Base-by-base conservation (phyloP, 106 monocot species). In the Narthecium ossifragum region DNA sequence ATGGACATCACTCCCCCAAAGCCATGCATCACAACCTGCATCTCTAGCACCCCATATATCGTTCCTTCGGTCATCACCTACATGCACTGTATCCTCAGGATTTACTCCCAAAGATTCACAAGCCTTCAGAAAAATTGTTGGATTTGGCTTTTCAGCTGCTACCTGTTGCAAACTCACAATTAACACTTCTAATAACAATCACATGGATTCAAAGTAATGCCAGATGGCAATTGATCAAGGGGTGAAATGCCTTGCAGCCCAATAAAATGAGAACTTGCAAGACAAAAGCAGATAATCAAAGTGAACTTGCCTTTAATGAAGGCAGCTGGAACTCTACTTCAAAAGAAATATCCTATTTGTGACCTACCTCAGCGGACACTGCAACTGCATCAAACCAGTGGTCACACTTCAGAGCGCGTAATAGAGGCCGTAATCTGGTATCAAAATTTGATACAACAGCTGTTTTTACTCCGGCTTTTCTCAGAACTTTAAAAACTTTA, bases 11-110 rank as follows among this genome's bases (percentile, higher is more conserved):
- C 78, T 87, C 53, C 90, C 90, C 96, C 96, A 98, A 20, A 98
- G 81, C 96, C 96, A 98, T 33, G 90, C 96, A 73, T 98, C 96
- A 71, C 96, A 98, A 51, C 96, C 96, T 13, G 96, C 96, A 71
- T 90, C 86, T 51, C 96, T 80, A 12, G 96, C 96, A 30, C 96
- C 96, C 96, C 96, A 98, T 32, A 98, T 8, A 29, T 98, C 96
- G 53, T 98, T 98, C 65, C 96, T 78, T 24, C 96, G 76, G 59
- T 98, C 96, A 72, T 98, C 96, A 17, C 96, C 96, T 7, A 98
- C 75, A 66, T 98, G 96, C 27, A 98, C 90, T 17, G 86, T 89
- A 67, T 86, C 96, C 57, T 98, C 96, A 25, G 96, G 96, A 28
- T 98, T 81, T 51, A 98, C 86, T 34, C 86, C 90, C 55, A 98